Conservation (phyloP, 2,329 filamentous ascomycete genomes). For the Epichloe scottii region DNA sequence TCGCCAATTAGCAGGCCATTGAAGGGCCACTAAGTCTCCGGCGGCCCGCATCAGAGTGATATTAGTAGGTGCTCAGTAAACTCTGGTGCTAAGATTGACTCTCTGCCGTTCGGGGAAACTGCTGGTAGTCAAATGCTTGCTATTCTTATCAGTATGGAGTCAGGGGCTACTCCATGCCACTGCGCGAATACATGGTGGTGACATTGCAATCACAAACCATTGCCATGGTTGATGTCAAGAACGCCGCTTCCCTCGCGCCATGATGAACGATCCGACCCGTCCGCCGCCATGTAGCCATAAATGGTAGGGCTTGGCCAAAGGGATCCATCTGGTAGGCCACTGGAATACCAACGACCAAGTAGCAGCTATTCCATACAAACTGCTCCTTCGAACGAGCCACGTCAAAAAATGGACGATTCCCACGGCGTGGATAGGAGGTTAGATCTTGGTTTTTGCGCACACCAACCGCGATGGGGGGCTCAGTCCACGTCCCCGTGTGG, state of each 20-base stretch:
- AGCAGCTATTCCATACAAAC: neutral
- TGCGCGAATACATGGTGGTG: too few species aligned
- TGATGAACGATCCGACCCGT: conserved; percentile 7
- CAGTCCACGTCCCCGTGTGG: too few species aligned
- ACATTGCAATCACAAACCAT: too few species aligned
- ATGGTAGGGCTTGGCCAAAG: neutral
- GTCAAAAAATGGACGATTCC: neutral
- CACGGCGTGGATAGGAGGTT: too few species aligned
- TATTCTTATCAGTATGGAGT: too few species aligned
- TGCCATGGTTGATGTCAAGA: too few species aligned
- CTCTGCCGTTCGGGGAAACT: neutral
- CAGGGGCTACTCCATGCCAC: too few species aligned
- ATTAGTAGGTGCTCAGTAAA: too few species aligned
- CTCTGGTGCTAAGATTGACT: too few species aligned
- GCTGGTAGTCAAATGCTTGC: too few species aligned
- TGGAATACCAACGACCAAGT: neutral
- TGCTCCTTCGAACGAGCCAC: neutral
- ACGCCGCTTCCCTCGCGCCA: conserved; percentile 2
- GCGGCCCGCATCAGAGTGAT: neutral
- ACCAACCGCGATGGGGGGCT: too few species aligned
- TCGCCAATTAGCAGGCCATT: neutral
- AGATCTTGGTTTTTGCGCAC: too few species aligned
- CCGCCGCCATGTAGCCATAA: conserved; percentile 5
- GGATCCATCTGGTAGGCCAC: neutral
- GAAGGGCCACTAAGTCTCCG: neutral